Evolutionary conservation across 176 grass and related monocot genomes (phyloP), one percentile per base, ranked within the genome.

Genomic region (Zizania latifolia): DNA sequence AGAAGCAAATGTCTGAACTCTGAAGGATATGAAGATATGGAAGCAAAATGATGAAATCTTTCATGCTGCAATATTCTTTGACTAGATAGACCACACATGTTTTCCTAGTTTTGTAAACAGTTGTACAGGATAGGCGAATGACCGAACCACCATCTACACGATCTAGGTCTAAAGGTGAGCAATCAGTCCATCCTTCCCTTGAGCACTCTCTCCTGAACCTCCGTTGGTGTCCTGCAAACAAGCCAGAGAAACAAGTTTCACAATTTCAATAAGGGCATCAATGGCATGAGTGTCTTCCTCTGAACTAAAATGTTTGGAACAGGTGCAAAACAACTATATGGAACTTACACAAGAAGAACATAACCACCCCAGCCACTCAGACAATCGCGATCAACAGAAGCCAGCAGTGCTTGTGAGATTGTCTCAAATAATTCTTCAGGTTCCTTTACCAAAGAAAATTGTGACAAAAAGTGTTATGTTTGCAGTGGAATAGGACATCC

Each of bases 361-460:
- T 97, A 80, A 64, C 86, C 94, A 75, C 94, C 94, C 86, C 90
- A 93, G 57, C 94, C 94, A 70, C 91, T 93, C 10, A 93, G 84
- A 64, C 91, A 98, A 80, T 98, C 94, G 10, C 94, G 91, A 59
- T 98, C 91, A 14, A 92, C 81, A 14, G 94, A 98, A 59, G 91
- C 76, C 55, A 78, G 26, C 71, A 98, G 45, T 67, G 94, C 91
- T 91, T 98, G 94, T n/a, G 94, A 98, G 64, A 98, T 69, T 8
- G 91, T 98, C 84, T 94, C 89, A 34, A 98, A 98, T 51, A 98
- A 69, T 79, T 98, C 91, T 30, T 98, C 94, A 4, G 94, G 88
- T 65, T 89, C 91, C 94, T 97, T 79, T 57, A 70, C 48, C 33
- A 68, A 85, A 85, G 24, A 59, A 56, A 43, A 78, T 83, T 9